Conservation (phyloP, 2,329 filamentous ascomycete genomes). For the Capronia americana region DNA sequence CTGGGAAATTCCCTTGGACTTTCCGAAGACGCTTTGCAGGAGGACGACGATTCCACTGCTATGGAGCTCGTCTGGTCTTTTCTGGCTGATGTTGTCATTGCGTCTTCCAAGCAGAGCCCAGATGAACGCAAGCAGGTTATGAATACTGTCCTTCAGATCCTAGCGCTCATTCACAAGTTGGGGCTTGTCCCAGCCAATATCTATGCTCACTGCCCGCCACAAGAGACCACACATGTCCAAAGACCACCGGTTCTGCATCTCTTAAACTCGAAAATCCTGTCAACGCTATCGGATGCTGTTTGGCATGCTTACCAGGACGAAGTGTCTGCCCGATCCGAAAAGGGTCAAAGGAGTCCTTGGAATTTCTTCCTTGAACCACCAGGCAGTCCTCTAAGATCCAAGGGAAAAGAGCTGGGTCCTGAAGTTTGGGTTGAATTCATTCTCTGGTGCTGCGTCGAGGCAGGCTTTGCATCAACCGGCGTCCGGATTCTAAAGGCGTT, state of each 20-base stretch:
- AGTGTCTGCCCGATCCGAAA: slow-evolving; percentile 46
- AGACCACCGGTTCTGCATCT: slow-evolving; percentile 54
- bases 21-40: neutral
- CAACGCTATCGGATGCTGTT: slow-evolving; percentile 54
- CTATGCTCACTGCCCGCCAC: slow-evolving; percentile 48
- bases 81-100: slow-evolving; percentile 47
- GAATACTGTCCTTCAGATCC: slow-evolving; percentile 52
- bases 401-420: slow-evolving; percentile 52
- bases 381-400: slow-evolving; percentile 49
- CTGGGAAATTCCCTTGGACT: neutral
- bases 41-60: slow-evolving; percentile 6
- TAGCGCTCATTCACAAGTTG: slow-evolving; percentile 55
- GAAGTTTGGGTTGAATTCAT: slow-evolving; percentile 59
- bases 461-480: slow-evolving; percentile 51
- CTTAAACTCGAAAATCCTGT: slow-evolving; percentile 54
- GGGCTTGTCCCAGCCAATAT: slow-evolving; percentile 52
- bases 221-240: slow-evolving; percentile 43
- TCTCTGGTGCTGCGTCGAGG: slow-evolving; percentile 59
- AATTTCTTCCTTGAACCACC: slow-evolving; percentile 45
- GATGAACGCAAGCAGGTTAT: slow-evolving; percentile 49
- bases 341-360: slow-evolving; percentile 41
- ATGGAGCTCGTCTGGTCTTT: slow-evolving; percentile 30
- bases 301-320: slow-evolving; percentile 52
- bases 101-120: slow-evolving; percentile 47
- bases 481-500: slow-evolving; percentile 49